Base-by-base conservation (phyloP, 2,329 filamentous ascomycete genomes). In the Fusarium lyarnte region DNA sequence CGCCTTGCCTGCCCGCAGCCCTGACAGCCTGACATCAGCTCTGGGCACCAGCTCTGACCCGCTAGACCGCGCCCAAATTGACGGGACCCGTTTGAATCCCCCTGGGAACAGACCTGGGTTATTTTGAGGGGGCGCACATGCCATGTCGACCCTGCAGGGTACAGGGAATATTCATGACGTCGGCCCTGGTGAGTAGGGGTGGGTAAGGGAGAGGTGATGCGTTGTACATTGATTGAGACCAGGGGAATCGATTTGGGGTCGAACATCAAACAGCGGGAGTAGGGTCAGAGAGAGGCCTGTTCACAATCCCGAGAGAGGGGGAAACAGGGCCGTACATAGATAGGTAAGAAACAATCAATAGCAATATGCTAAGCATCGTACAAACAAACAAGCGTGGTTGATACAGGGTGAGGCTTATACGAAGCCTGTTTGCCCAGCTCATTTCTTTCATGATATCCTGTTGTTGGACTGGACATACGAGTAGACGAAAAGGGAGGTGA, bases 231-330 rank as follows among this genome's bases (percentile, higher is more conserved):
- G 69, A 62, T 64, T 70, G 41, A 29, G 62, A 63, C 52, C 70
- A 69, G 51, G 61, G 61, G 58, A 47, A 66, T 51, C 57, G 57
- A 43, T 64, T 74, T 63, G 59, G 68, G 66, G 60, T 76, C 39
- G 58, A 63, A 73, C 66, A 68, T 63, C 66, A 68, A 69, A 59
- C 64, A 68, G 31, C 64, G 52, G 75, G 60, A 74, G 54, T 60
- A 66, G 61, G 75, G 67, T 74, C 76, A 78, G 69, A 72, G 58
- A 70, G 73, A 77, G 76, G 76, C 66, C 76, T 78, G 76, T 78
- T 75, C 76, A 55, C 72, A 60, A 72, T 76, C 68, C 72, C 72
- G 75, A 77, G 66, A 63, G 64, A 74, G 64, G 74, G 33, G 64
- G 63, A 72, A 65, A 69, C 64, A 63, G 69, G 57, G 58, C 70